Percentiles rank a stretch among this genome's conserved stretches.
Evolutionary conservation across 345 rosid species (phyloP).

Genomic region (Gossypium sturtianum): DNA sequence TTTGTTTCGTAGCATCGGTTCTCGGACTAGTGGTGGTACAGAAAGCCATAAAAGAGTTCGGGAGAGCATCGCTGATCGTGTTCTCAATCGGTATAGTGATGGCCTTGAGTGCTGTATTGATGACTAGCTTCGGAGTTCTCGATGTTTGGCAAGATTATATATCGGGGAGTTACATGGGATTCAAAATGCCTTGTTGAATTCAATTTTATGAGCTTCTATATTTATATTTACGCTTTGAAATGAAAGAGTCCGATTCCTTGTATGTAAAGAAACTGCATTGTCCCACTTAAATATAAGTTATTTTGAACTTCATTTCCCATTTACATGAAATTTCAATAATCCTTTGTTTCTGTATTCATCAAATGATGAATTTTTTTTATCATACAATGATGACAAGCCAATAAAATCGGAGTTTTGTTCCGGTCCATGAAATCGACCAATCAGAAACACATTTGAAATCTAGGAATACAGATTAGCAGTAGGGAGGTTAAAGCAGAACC

Average conservation of each 20-base stretch:
- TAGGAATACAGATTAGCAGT: slow-evolving; percentile 16
- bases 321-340: background rate
- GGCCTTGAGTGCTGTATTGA: slow-evolving; percentile 69
- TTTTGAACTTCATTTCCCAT: too few relatives aligned
- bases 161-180: slow-evolving; percentile 68
- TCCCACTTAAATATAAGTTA: too few relatives aligned
- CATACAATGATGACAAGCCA: slow-evolving; percentile 19
- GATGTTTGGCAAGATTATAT: slow-evolving; percentile 55
- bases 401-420: background rate
- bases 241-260: too few relatives aligned
- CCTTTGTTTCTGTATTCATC: slow-evolving; percentile 20
- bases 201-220: slow-evolving; percentile 12
- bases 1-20: slow-evolving; percentile 65
- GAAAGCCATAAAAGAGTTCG: slow-evolving; percentile 43
- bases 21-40: slow-evolving; percentile 67
- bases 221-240: background rate
- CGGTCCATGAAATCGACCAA: background rate
- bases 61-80: slow-evolving; percentile 80
- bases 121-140: slow-evolving; percentile 67
- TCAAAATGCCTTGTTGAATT: slow-evolving; percentile 57
- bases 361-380: slow-evolving; percentile 19
- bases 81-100: slow-evolving; percentile 73
- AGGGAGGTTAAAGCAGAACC: slow-evolving; percentile 6
- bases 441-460: slow-evolving; percentile 3
- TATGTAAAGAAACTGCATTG: too few relatives aligned